Percentiles rank a stretch among this genome's conserved stretches.
These are phyloP conservation scores for Oryza nivara DNA, from an alignment of 176 grass and related monocot species.

Conservation along the genomic window DNA sequence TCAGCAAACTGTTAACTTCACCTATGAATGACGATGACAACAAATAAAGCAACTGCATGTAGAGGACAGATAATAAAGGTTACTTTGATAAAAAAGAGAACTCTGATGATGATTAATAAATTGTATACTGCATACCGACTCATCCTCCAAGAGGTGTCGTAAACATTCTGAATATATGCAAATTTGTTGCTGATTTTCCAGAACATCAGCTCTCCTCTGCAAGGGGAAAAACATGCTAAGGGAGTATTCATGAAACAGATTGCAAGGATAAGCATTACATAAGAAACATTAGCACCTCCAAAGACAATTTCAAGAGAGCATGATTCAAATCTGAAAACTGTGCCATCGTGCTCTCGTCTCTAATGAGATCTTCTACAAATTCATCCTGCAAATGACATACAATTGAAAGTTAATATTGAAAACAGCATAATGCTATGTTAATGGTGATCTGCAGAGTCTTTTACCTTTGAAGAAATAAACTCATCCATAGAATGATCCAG, in stretches of 20 bases:
- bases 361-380: neutral
- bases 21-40: too few relatives aligned
- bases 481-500: conserved; percentile 6
- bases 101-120: too few relatives aligned
- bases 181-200: neutral
- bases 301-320: conserved; percentile 24
- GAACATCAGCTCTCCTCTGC: neutral
- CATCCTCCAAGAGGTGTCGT: neutral
- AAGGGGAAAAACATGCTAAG: neutral
- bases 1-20: too few relatives aligned
- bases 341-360: neutral
- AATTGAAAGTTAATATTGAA: neutral
- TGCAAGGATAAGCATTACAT: neutral
- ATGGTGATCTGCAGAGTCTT: neutral
- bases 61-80: too few relatives aligned
- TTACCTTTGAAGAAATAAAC: conserved; percentile 12
- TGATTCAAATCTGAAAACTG: conserved; percentile 11
- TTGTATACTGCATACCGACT: conserved; percentile 8
- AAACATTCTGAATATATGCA: neutral
- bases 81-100: too few relatives aligned
- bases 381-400: conserved; percentile 11
- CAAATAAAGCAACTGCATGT: too few relatives aligned
- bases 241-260: neutral
- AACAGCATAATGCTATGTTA: neutral
- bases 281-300: conserved; percentile 1